These are phyloP conservation scores for Salvia rosmarinus DNA, from an alignment of 257 asterid species.

Conservation along the genomic window DNA sequence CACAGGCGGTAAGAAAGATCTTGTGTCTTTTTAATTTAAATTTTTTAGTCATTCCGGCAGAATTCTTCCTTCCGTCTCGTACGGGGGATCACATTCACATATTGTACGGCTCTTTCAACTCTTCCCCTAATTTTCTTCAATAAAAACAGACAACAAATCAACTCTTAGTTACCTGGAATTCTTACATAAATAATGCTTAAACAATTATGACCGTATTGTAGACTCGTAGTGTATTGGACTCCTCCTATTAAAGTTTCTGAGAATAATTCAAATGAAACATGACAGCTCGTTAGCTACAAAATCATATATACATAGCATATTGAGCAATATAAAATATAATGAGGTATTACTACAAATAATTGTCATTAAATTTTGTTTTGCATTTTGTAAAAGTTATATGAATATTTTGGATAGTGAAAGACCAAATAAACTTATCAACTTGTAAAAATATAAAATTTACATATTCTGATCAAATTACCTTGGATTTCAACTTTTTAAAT, in stretches of 20 bases:
- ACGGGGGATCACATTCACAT: background rate
- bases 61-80: slow-evolving; percentile 17
- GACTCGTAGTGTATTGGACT: background rate
- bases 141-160: slow-evolving; percentile 36
- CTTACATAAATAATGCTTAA: slow-evolving; percentile 1
- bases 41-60: background rate
- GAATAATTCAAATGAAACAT: background rate
- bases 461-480: too few species aligned
- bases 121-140: background rate
- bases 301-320: too few species aligned
- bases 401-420: too few species aligned
- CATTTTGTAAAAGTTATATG: too few species aligned
- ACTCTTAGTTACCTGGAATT: background rate
- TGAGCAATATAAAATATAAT: too few species aligned
- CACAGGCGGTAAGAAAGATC: too few species aligned
- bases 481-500: too few species aligned
- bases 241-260: background rate
- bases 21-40: too few species aligned
- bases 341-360: too few species aligned
- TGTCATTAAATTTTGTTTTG: too few species aligned
- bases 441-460: too few species aligned
- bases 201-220: background rate
- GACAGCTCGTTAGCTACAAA: background rate
- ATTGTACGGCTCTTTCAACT: slow-evolving; percentile 7
- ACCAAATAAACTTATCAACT: too few species aligned